These are phyloP conservation scores for Artemisia argyi DNA, from an alignment of 129 eudicot genomes.

Conservation along the genomic window DNA sequence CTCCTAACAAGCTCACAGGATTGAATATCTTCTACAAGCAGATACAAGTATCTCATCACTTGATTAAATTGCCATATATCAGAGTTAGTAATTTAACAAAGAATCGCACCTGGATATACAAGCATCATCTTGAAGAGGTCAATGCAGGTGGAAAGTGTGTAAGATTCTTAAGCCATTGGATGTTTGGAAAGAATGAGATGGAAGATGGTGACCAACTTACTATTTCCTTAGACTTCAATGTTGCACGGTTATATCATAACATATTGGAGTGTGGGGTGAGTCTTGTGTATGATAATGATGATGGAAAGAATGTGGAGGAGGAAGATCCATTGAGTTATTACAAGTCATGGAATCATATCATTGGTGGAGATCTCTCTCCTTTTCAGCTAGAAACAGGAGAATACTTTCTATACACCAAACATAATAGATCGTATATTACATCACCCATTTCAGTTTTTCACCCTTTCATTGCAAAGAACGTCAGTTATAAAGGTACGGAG, in stretches of 20 bases:
- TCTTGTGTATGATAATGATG: background rate
- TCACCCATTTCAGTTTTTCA: no score
- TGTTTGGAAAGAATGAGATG: constrained; percentile 6
- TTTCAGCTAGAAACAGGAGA: background rate
- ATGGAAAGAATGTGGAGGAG: no score
- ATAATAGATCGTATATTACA: no score
- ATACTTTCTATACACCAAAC: background rate
- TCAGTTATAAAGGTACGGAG: no score
- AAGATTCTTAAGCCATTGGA: constrained; percentile 1
- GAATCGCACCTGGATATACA: background rate
- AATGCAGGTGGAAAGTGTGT: background rate
- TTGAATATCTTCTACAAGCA: background rate
- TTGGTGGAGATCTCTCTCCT: constrained; percentile 1
- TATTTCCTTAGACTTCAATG: background rate
- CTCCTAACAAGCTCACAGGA: constrained; percentile 11
- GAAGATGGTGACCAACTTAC: background rate
- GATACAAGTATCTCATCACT: background rate
- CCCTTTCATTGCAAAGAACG: no score
- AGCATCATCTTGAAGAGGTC: background rate
- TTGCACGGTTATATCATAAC: no score
- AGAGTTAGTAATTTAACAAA: background rate
- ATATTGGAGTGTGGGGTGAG: background rate
- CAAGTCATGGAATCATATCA: background rate
- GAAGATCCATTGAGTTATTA: background rate
- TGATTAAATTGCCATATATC: background rate